phyloP scores from a whole-genome alignment of 23 red algal species.

The Gracilaria domingensis region DNA sequence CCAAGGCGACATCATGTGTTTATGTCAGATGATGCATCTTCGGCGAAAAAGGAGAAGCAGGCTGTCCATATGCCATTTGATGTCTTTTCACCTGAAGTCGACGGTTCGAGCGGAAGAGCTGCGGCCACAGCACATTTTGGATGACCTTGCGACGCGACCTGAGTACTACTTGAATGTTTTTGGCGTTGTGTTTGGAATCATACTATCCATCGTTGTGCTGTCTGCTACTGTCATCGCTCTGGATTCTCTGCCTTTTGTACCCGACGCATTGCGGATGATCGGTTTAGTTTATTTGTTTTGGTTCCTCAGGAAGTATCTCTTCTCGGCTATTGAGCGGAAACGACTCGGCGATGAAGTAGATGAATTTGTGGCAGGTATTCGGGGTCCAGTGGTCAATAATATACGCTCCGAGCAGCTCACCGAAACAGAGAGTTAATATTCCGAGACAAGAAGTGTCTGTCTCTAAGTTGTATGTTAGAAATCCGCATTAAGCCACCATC shows the following conservation, averaged over 20 bases:
- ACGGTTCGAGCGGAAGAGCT: not conserved
- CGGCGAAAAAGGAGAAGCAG: not conserved
- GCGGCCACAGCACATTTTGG: constrained; percentile 41
- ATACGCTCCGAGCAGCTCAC: constrained; percentile 27
- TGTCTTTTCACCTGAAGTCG: not conserved
- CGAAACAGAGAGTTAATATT: not conserved
- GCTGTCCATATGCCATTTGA: not conserved
- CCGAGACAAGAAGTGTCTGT: not conserved
- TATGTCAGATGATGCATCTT: not conserved
- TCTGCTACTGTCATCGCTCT: constrained; percentile 54
- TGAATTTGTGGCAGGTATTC: constrained; percentile 44
- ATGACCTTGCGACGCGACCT: constrained; percentile 50
- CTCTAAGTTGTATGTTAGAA: not conserved
- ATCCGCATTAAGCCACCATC: not conserved
- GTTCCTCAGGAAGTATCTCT: constrained; percentile 62
- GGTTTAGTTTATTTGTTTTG: constrained; percentile 68
- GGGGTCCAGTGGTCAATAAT: constrained; percentile 35
- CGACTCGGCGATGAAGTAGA: constrained; percentile 52
- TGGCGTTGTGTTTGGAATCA: constrained; percentile 53
- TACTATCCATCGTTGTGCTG: constrained; percentile 52
- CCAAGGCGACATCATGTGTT: not conserved
- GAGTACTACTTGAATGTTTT: constrained; percentile 71
- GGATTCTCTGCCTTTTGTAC: constrained; percentile 44
- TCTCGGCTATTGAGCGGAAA: constrained; percentile 37
- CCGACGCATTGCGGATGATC: constrained; percentile 54